A percentile compares a stretch with the other conserved stretches of the same genome.
Evolutionary conservation across 1,139 yeast genomes (phyloP).

Genomic region (Geotrichum restrictum): DNA sequence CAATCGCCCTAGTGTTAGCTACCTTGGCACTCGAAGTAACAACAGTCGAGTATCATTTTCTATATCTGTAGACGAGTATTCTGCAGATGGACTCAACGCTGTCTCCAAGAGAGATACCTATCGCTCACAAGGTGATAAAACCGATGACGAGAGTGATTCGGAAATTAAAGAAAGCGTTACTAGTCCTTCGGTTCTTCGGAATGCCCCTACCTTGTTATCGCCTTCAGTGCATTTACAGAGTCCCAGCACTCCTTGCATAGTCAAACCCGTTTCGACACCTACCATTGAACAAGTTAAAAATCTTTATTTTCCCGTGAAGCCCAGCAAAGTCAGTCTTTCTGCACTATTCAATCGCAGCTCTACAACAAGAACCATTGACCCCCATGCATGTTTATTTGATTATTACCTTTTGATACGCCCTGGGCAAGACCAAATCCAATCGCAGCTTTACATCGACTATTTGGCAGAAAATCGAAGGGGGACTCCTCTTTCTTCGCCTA

Average conservation of each 20-base stretch:
- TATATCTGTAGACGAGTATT: conserved; percentile 2
- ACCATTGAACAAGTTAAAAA: conserved; percentile 5
- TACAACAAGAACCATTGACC: not conserved
- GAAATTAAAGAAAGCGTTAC: not conserved
- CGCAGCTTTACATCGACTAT: conserved; percentile 41
- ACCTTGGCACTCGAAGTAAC: not conserved
- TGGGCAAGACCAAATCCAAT: conserved; percentile 37
- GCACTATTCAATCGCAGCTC: not conserved
- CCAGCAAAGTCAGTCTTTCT: not conserved
- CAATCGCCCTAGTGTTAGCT: not conserved
- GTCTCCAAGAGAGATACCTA: not conserved
- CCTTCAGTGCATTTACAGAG: not conserved
- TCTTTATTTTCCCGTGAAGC: not conserved
- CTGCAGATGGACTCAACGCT: not conserved
- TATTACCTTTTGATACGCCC: conserved; percentile 32
- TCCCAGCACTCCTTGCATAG: not conserved
- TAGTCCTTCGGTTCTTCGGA: not conserved
- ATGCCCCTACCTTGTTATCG: not conserved
- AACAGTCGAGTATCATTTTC: not conserved
- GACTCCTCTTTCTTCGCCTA: conserved; percentile 28
- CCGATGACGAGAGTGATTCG: not conserved
- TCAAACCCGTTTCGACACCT: not conserved
- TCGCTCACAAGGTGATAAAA: not conserved
- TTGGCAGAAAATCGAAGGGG: conserved; percentile 30
- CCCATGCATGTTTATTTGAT: conserved; percentile 27